Evolutionary conservation across 805 yeast species (phyloP).

Genomic region (Ogataea siamensis): DNA sequence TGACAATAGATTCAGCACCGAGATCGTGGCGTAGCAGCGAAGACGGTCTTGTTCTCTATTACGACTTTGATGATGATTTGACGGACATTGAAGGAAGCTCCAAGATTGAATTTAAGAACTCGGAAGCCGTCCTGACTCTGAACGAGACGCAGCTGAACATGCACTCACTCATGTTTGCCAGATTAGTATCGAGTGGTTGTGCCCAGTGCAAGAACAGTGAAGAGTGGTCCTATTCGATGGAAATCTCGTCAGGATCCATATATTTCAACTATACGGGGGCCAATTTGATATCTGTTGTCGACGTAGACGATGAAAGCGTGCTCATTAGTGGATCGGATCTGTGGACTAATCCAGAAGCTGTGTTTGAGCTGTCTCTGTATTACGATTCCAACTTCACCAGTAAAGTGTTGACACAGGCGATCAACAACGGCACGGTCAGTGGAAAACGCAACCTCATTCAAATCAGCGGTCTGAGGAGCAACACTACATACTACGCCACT

Average conservation of each 20-base stretch:
- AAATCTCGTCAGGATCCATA: slow-evolving; percentile 58
- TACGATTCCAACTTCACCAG: slow-evolving; percentile 44
- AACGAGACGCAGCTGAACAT: not conserved
- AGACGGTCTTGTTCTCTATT: slow-evolving; percentile 8
- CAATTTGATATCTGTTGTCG: slow-evolving; percentile 56
- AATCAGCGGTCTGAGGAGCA: slow-evolving; percentile 56
- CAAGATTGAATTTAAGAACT: slow-evolving; percentile 3
- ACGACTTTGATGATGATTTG: slow-evolving; percentile 11
- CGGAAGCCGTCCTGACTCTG: slow-evolving; percentile 1
- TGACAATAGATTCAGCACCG: slow-evolving; percentile 4
- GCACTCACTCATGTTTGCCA: slow-evolving; percentile 6
- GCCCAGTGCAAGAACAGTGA: slow-evolving; percentile 19
- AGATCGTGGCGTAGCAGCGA: slow-evolving; percentile 4
- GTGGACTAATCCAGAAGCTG: slow-evolving; percentile 3
- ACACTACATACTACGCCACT: slow-evolving; percentile 63
- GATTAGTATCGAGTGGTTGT: slow-evolving; percentile 26
- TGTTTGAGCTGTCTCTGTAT: slow-evolving; percentile 19
- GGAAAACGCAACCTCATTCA: slow-evolving; percentile 48
- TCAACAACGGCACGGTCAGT: slow-evolving; percentile 16
- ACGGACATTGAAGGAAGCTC: slow-evolving; percentile 1
- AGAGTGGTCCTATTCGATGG: slow-evolving; percentile 62
- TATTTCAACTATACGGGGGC: slow-evolving; percentile 67
- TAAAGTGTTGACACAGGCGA: slow-evolving; percentile 41
- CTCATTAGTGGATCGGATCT: slow-evolving; percentile 37
- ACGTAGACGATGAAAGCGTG: slow-evolving; percentile 67